Evolutionary conservation across 2,329 filamentous ascomycete species (phyloP).

Genomic region (Aaosphaeria arxii): DNA sequence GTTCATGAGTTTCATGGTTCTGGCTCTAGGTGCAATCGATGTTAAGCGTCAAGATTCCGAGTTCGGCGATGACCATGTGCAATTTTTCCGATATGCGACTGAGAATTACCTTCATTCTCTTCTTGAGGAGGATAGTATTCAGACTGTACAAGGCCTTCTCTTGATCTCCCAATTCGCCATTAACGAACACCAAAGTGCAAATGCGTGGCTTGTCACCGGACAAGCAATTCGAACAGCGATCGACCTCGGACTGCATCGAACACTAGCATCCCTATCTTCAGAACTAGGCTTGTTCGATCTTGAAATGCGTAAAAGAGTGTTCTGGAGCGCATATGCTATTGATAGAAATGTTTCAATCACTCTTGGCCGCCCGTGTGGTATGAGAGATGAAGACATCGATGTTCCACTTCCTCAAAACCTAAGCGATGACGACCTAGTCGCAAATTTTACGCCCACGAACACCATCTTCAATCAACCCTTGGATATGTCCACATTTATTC

Average conservation of each 20-base stretch:
- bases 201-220: neutral
- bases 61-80: neutral
- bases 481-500: neutral
- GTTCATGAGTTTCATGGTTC: constrained; percentile 1
- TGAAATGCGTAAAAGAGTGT: neutral
- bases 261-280: neutral
- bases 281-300: neutral
- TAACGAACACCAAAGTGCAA: neutral
- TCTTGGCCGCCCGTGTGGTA: neutral
- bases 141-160: constrained; percentile 1
- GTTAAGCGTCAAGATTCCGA: neutral
- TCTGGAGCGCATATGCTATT: neutral
- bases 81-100: neutral
- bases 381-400: neutral
- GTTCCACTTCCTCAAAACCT: neutral
- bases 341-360: neutral
- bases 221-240: neutral
- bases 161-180: neutral
- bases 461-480: neutral
- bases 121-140: neutral
- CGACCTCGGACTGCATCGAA: constrained; percentile 1
- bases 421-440: neutral
- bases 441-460: neutral
- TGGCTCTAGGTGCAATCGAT: neutral
- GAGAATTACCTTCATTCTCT: neutral